Evolutionary conservation across 1,139 yeast species (phyloP).

Genomic region (Suhomyces terraborum): DNA sequence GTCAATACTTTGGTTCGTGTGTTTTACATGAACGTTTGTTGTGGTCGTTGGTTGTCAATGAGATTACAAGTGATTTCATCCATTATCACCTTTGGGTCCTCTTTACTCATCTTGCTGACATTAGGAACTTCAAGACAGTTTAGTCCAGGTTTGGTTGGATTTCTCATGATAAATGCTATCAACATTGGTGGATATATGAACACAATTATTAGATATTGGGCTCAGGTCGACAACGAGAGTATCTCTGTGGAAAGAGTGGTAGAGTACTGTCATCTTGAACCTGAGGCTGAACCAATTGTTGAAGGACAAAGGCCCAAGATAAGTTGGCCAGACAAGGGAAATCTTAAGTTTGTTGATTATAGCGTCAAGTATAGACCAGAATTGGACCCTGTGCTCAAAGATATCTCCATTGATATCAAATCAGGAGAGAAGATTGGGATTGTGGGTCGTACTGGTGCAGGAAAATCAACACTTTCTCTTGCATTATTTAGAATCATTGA

Average conservation of each 20-base stretch:
- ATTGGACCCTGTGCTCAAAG: conserved; percentile 30
- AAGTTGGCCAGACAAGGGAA: conserved; percentile 30
- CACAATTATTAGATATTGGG: conserved; percentile 30
- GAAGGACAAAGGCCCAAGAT: conserved; percentile 26
- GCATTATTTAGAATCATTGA: conserved; percentile 36
- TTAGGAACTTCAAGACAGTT: conserved; percentile 24
- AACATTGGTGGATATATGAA: conserved; percentile 27
- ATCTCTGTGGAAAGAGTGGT: conserved; percentile 32
- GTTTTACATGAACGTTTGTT: conserved; percentile 26
- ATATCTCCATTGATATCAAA: conserved; percentile 25
- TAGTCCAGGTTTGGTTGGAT: conserved; percentile 31
- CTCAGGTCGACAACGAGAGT: conserved; percentile 30
- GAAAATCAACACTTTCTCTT: conserved; percentile 33
- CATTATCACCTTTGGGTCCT: conserved; percentile 31
- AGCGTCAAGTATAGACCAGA: conserved; percentile 31
- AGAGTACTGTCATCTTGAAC: conserved; percentile 27
- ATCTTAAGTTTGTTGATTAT: conserved; percentile 27
- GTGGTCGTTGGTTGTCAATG: conserved; percentile 44
- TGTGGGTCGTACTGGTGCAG: conserved; percentile 38
- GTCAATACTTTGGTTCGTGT: conserved; percentile 26
- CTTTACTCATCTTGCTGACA: conserved; percentile 30
- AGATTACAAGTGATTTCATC: conserved; percentile 41
- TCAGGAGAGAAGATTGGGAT: conserved; percentile 33
- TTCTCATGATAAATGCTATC: conserved; percentile 32
- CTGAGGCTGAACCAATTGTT: conserved; percentile 30